Evolutionary conservation across 2,329 filamentous ascomycete species (phyloP).

Genomic region (Didymella keratinophila): DNA sequence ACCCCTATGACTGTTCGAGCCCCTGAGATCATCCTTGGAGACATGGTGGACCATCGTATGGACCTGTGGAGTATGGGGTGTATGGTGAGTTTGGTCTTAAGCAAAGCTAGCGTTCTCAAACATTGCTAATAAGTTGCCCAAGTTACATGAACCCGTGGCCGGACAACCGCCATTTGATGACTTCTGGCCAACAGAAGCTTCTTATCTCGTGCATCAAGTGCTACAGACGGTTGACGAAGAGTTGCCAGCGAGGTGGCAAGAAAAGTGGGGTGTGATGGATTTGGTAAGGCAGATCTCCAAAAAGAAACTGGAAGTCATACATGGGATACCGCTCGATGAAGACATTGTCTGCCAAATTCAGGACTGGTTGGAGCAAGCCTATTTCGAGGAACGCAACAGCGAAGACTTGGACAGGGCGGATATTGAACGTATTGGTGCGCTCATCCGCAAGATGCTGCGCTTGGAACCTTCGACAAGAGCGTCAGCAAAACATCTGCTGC

Average conservation of each 20-base stretch:
- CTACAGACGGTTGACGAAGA: conserved; percentile 35
- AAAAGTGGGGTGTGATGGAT: neutral
- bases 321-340: neutral
- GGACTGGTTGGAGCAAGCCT: neutral
- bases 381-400: neutral
- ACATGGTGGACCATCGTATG: conserved; percentile 47
- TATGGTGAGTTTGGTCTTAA: conserved; percentile 36
- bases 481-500: neutral
- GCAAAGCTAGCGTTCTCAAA: too few species aligned
- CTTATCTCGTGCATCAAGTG: conserved; percentile 49
- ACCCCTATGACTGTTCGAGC: conserved; percentile 46
- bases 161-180: conserved; percentile 52
- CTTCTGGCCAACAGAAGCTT: conserved; percentile 39
- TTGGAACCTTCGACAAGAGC: neutral
- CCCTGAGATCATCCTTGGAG: conserved; percentile 52
- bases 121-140: conserved; percentile 31
- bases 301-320: neutral
- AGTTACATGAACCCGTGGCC: conserved; percentile 48
- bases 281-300: neutral
- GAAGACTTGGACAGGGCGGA: neutral
- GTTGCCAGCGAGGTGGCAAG: neutral
- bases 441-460: neutral
- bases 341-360: neutral
- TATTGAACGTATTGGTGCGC: neutral
- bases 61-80: conserved; percentile 53